Evolutionary conservation across 1,139 yeast species (phyloP).

Genomic region (Casaregolazyma lundiana): DNA sequence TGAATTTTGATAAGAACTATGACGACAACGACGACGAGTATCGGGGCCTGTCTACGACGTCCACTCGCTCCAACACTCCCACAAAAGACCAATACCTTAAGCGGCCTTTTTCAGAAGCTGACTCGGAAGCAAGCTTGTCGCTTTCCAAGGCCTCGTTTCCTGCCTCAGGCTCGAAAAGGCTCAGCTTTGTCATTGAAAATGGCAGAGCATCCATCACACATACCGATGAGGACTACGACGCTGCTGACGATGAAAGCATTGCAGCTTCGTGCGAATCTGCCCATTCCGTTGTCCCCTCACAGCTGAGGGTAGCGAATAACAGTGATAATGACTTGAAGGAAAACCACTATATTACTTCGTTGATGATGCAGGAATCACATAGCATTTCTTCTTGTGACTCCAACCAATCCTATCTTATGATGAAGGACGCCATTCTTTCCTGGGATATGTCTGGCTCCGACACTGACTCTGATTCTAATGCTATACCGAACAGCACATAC

Average conservation of each 20-base stretch:
- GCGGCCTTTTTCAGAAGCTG: conserved; percentile 4
- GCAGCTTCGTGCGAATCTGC: conserved; percentile 7
- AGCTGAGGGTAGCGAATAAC: conserved; percentile 2
- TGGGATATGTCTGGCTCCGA: conserved; percentile 18
- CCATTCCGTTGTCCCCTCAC: conserved; percentile 5
- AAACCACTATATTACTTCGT: neutral
- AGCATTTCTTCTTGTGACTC: conserved; percentile 2
- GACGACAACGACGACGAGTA: conserved; percentile 6
- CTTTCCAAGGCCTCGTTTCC: conserved; percentile 4
- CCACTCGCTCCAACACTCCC: conserved; percentile 5
- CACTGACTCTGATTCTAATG: conserved; percentile 14
- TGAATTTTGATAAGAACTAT: conserved; percentile 4
- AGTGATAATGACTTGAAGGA: neutral
- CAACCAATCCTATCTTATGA: conserved; percentile 2
- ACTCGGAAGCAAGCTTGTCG: neutral
- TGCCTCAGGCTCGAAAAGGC: conserved; percentile 2
- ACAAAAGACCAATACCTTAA: conserved; percentile 1
- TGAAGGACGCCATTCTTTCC: conserved; percentile 3
- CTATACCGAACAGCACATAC: conserved; percentile 8
- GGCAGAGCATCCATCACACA: conserved; percentile 12
- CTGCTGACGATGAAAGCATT: conserved; percentile 9
- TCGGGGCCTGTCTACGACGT: neutral
- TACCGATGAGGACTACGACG: conserved; percentile 3
- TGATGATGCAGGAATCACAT: conserved; percentile 5
- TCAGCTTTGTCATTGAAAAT: conserved; percentile 12